Evolutionary conservation across 2,329 filamentous ascomycete genomes (phyloP), one percentile per base, ranked within the genome.

Genomic region (Pleomassaria siparia): DNA sequence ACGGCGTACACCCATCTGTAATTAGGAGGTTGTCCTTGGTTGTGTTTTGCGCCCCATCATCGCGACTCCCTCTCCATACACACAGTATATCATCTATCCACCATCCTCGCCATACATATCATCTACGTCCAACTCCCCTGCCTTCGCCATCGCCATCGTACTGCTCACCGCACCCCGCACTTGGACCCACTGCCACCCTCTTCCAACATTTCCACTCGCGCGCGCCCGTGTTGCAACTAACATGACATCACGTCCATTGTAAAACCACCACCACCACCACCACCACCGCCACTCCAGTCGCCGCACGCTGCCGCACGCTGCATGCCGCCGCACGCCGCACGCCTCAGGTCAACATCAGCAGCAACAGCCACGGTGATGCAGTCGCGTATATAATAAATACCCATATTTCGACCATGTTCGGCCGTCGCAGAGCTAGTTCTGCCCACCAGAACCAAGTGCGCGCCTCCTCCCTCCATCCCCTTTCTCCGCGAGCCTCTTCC

Each of bases 401-500:
- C 44, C 47, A 22, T 43, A 53, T 58, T 62, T 59, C 47, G 51
- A 63, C 43, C 50, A 69, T 71, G 66, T 71, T 71, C 51, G 50
- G 57, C 41, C 63, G 66, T 22, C 49, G 59, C 46, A 49, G 67
- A 44, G 66, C 66, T 18, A 51, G 59, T 29, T 69, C 66, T 6
- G 18, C 21, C 20, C 35, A 22, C 18, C 35, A 22, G 35, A 18
- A 37, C 50, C 66, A 66, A 54, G 67, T 70, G 61, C 29, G 65
- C 55, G 26, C 46, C 48, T 51, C 42, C 37, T 28, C 50, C 40
- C 45, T 39, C 42, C 28, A 28, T 20, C 29, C 15, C 18, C 47
- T 39, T 15, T 28, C 24, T 22, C 28, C 12, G 16, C 16, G 12
- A 15, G 25, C 24, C 44, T 5, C 21, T 9, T 32, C 3, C n/a